Percentiles rank a stretch among this genome's conserved stretches.
Evolutionary conservation across 2,329 filamentous ascomycete genomes (phyloP).

Genomic region (Rhexocercosporidium sp.): DNA sequence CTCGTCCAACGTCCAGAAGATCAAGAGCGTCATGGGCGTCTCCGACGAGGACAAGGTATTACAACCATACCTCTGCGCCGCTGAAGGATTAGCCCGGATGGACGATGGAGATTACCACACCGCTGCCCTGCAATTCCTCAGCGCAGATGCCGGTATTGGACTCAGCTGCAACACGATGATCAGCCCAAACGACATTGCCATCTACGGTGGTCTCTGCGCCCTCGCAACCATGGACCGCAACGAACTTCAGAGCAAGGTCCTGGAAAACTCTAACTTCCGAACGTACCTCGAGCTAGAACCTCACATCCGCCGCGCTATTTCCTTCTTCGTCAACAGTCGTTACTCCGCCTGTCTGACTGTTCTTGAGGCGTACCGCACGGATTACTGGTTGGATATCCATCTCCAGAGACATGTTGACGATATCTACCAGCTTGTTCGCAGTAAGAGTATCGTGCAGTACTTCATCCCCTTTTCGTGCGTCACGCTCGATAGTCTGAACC

Average conservation of each 20-base stretch:
- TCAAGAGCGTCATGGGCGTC: slow-evolving; percentile 53
- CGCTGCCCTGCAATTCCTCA: slow-evolving; percentile 71
- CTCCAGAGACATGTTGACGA: slow-evolving; percentile 73
- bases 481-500: slow-evolving; percentile 77
- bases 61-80: slow-evolving; percentile 60
- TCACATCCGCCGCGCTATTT: slow-evolving; percentile 89
- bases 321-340: slow-evolving; percentile 86
- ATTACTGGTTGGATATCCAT: slow-evolving; percentile 91
- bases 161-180: slow-evolving; percentile 72
- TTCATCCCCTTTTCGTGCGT: slow-evolving; percentile 89
- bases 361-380: slow-evolving; percentile 78
- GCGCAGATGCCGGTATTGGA: slow-evolving; percentile 48
- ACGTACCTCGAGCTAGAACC: slow-evolving; percentile 90
- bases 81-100: slow-evolving; percentile 65
- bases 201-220: slow-evolving; percentile 89
- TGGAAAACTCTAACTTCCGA: slow-evolving; percentile 83
- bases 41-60: slow-evolving; percentile 52
- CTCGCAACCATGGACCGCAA: slow-evolving; percentile 86
- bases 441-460: slow-evolving; percentile 93
- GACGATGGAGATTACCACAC: slow-evolving; percentile 61
- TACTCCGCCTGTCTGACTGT: slow-evolving; percentile 86
- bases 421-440: slow-evolving; percentile 78
- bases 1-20: slow-evolving; percentile 68
- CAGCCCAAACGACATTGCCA: slow-evolving; percentile 85
- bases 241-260: slow-evolving; percentile 74